Conservation (phyloP, 192 early-diverging fungal species). For the Backusella liffmaniae region DNA sequence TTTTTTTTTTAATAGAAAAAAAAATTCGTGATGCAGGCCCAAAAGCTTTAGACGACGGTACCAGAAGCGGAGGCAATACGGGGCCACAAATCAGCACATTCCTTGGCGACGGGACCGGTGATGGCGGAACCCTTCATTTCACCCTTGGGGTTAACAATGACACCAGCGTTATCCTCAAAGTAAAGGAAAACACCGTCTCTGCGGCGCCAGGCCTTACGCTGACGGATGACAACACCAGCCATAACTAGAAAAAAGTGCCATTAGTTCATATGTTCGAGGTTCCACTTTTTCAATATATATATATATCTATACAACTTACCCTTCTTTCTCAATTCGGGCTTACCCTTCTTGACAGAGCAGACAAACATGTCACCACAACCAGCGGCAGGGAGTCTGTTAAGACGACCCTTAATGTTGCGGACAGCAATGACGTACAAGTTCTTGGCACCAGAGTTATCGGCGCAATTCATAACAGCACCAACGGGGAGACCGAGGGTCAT, state of each 20-base stretch:
- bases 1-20: not conserved
- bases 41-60: slow-evolving; percentile 57
- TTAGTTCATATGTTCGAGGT: no score
- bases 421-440: slow-evolving; percentile 99
- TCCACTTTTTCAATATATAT: no score
- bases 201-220: slow-evolving; percentile 99
- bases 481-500: slow-evolving; percentile 97
- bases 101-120: slow-evolving; percentile 99
- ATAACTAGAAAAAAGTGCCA: slow-evolving; percentile 59
- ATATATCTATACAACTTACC: slow-evolving; percentile 47
- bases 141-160: slow-evolving; percentile 88
- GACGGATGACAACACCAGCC: slow-evolving; percentile 98
- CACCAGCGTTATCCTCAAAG: slow-evolving; percentile 99
- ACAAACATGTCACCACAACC: slow-evolving; percentile 99
- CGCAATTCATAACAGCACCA: slow-evolving; percentile 99
- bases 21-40: not conserved
- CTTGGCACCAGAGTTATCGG: slow-evolving; percentile 99
- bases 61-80: slow-evolving; percentile 94
- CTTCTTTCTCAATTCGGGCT: slow-evolving; percentile 99
- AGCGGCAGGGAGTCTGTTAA: slow-evolving; percentile 97
- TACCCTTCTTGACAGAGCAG: slow-evolving; percentile 99
- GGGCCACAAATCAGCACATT: slow-evolving; percentile 99
- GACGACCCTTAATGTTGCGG: slow-evolving; percentile 90
- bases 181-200: slow-evolving; percentile 99
- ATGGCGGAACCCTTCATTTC: slow-evolving; percentile 88